Evolutionary conservation across 2,329 filamentous ascomycete genomes (phyloP).

Genomic region (Clonostachys chloroleuca): DNA sequence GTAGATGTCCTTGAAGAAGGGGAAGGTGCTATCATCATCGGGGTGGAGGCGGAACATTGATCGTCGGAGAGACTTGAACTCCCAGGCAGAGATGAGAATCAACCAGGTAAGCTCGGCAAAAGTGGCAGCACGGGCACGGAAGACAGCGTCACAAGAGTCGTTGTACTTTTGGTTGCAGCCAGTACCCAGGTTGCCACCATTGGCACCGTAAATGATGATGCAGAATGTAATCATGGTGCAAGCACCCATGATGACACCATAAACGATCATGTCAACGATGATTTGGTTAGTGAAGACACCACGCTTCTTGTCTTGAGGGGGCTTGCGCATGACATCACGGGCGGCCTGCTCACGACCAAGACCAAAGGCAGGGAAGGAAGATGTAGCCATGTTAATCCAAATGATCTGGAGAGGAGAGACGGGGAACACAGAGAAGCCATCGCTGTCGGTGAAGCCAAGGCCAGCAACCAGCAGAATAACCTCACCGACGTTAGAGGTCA

Average conservation of each 20-base stretch:
- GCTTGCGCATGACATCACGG: constrained; percentile 73
- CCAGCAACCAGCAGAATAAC: constrained; percentile 79
- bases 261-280: constrained; percentile 74
- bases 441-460: constrained; percentile 71
- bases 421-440: constrained; percentile 75
- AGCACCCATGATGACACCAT: constrained; percentile 72
- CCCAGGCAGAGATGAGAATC: constrained; percentile 72
- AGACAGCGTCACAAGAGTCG: constrained; percentile 54
- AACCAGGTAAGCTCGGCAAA: constrained; percentile 73
- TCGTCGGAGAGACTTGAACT: constrained; percentile 69
- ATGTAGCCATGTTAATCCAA: constrained; percentile 94
- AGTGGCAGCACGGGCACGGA: constrained; percentile 66
- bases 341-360: constrained; percentile 75
- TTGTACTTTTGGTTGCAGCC: constrained; percentile 61
- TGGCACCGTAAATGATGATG: constrained; percentile 55
- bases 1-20: constrained; percentile 60
- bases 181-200: constrained; percentile 48
- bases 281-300: constrained; percentile 78
- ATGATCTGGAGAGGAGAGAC: constrained; percentile 82
- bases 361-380: constrained; percentile 82
- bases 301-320: constrained; percentile 63
- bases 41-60: constrained; percentile 66
- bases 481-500: constrained; percentile 80
- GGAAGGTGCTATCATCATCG: constrained; percentile 41
- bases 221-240: constrained; percentile 64